Evolutionary conservation across 1,284 basidiomycete genomes (phyloP), one percentile per base, ranked within the genome.

Genomic region (Papiliotrema flavescens): DNA sequence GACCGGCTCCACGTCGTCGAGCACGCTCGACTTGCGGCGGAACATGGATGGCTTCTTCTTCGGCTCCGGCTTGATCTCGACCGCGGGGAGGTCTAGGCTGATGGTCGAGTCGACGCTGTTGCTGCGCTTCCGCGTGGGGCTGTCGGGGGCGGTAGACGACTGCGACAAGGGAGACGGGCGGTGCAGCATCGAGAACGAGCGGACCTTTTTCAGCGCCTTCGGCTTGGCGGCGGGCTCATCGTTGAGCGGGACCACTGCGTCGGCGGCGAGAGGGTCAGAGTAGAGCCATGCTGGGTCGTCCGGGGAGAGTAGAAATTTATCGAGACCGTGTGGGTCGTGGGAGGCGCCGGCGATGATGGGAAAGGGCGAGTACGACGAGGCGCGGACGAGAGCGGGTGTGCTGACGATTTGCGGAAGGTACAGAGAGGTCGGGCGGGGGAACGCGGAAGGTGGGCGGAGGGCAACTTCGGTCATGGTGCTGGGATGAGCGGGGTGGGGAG

Each of bases 291-390:
- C 47, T 5, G 58, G 50, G 44, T 73, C 71, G 14, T 62, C 60
- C 15, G 73, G 71, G 47, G 66, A 64, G 2, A 75, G 58, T 0
- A 75, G 65, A 54, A 59, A 75, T 0, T 64, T 61, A 48, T 75
- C 67, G 6, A 75, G 56, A 3, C 65, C 66, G 47, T 69, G 69
- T 0, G 73, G 71, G 55, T 75, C 73, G 2, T 59, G 26, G 4
- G 57, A 51, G 22, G 37, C 54, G 49, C 60, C 64, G 15, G 64
- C 61, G 47, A 74, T 61, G 4, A 61, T 57, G 0, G 73, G 73
- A 53, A 70, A 74, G n/a, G 73, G 73, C 8, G 70, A 70, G 55
- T 73, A 74, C 6, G 70, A 66, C 15, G 61, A 68, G 49, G 19
- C 65, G 42, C 15, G 60, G 48, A 19, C 56, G 43, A 48, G 56